These are phyloP conservation scores for Paspalum notatum DNA, from an alignment of 176 grass and related monocot genomes.

Conservation along the genomic window DNA sequence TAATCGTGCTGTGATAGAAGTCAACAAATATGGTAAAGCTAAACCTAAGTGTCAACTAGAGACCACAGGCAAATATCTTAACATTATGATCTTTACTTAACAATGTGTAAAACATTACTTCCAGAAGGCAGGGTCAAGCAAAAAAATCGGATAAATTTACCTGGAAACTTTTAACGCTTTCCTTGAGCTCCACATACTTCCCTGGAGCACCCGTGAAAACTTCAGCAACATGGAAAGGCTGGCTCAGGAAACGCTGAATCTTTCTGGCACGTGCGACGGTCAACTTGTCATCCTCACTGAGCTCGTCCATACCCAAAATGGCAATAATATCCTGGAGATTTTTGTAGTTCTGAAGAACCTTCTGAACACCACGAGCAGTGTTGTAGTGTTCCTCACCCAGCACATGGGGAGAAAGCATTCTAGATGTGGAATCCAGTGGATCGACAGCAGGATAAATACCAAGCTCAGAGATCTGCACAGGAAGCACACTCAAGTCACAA, in stretches of 20 bases:
- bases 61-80: not conserved
- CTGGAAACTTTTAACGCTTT: constrained; percentile 89
- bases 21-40: not conserved
- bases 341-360: constrained; percentile 99
- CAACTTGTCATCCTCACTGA: constrained; percentile 94
- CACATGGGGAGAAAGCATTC: constrained; percentile 95
- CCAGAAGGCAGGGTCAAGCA: not conserved
- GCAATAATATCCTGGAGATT: constrained; percentile 99
- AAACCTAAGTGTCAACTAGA: not conserved
- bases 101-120: not conserved
- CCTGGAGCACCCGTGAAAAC: constrained; percentile 97
- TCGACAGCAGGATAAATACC: constrained; percentile 95
- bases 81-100: not conserved
- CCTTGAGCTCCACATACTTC: constrained; percentile 94
- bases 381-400: constrained; percentile 88
- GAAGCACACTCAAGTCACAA: constrained; percentile 30
- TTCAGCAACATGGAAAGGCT: constrained; percentile 97
- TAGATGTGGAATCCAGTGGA: constrained; percentile 88
- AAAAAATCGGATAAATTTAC: constrained; percentile 35
- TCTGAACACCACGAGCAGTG: constrained; percentile 98
- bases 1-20: not conserved
- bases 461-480: constrained; percentile 84
- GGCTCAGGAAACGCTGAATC: constrained; percentile 93
- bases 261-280: constrained; percentile 92
- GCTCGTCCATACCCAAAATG: constrained; percentile 98